These are phyloP conservation scores for Botrytis deweyae DNA, from an alignment of 2,329 filamentous ascomycete species.

Conservation along the genomic window DNA sequence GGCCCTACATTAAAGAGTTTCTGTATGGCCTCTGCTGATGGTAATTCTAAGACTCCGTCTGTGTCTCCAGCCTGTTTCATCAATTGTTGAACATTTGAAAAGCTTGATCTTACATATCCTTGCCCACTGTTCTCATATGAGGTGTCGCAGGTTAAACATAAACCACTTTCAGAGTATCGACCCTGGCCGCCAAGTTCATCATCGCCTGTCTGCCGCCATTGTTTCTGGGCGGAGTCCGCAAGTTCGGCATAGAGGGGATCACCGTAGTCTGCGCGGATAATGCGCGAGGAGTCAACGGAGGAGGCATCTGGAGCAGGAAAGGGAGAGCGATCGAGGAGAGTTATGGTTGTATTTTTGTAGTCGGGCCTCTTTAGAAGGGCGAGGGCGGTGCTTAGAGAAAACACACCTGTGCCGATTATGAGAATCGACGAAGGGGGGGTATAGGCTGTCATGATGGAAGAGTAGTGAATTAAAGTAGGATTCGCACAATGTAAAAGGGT, in stretches of 20 bases:
- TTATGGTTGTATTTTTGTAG: constrained; percentile 53
- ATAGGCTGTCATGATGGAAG: constrained; percentile 9
- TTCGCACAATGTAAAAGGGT: background rate
- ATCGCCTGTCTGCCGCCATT: constrained; percentile 61
- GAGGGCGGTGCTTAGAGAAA: constrained; percentile 65
- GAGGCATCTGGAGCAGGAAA: constrained; percentile 61
- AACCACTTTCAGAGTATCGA: constrained; percentile 68
- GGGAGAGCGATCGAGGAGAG: constrained; percentile 56
- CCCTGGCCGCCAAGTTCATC: constrained; percentile 57
- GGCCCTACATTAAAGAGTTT: constrained; percentile 49
- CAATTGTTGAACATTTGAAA: constrained; percentile 55
- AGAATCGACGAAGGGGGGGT: constrained; percentile 52
- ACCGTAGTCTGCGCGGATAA: constrained; percentile 75
- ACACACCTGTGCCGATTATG: constrained; percentile 62
- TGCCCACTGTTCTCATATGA: constrained; percentile 38
- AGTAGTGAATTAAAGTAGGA: background rate
- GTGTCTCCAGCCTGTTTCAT: constrained; percentile 39
- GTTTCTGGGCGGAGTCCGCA: constrained; percentile 65
- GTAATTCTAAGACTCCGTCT: constrained; percentile 42
- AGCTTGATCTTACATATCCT: constrained; percentile 58
- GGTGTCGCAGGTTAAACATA: constrained; percentile 61
- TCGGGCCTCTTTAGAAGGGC: constrained; percentile 63
- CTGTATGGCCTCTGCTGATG: constrained; percentile 47
- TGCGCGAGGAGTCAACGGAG: constrained; percentile 62
- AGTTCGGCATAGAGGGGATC: constrained; percentile 74